Conservation (phyloP, 768 basidiomycete species). For the Lactarius psammicola region DNA sequence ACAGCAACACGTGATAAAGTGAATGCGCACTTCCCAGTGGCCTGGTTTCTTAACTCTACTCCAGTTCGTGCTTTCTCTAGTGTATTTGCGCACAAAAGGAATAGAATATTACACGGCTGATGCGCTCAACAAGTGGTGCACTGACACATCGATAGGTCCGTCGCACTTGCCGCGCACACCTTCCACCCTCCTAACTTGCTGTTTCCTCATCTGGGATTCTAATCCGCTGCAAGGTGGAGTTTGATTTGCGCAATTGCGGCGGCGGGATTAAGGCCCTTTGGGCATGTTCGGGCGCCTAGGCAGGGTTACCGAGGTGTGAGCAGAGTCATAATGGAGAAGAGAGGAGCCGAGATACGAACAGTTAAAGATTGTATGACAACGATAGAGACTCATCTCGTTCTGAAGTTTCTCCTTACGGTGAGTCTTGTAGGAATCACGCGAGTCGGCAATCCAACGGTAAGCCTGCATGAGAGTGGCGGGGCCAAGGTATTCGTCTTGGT, state of each 20-base stretch:
- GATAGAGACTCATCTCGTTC: conserved; percentile 94
- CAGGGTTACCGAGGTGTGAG: background rate
- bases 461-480: conserved; percentile 97
- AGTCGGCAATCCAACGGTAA: conserved; percentile 98
- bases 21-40: background rate
- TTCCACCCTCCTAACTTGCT: background rate
- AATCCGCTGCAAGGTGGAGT: conserved; percentile 79
- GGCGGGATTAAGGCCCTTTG: conserved; percentile 94
- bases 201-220: conserved; percentile 29
- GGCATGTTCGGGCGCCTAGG: conserved; percentile 90
- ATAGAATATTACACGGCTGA: conserved; percentile 4
- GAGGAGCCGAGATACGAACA: conserved; percentile 43
- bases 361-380: conserved; percentile 99
- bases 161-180: background rate
- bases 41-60: background rate
- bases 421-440: conserved; percentile 77
- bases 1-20: background rate
- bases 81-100: conserved; percentile 6
- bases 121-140: conserved; percentile 9
- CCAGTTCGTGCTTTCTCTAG: conserved; percentile 8
- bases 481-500: conserved; percentile 97
- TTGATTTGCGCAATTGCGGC: conserved; percentile 93
- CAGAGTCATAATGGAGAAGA: conserved; percentile 29
- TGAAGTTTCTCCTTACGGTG: conserved; percentile 89
- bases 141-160: background rate